Evolutionary conservation across 352 stramenopile genomes (phyloP), one percentile per base, ranked within the genome.

Genomic region (Phytopythium mirpurense): DNA sequence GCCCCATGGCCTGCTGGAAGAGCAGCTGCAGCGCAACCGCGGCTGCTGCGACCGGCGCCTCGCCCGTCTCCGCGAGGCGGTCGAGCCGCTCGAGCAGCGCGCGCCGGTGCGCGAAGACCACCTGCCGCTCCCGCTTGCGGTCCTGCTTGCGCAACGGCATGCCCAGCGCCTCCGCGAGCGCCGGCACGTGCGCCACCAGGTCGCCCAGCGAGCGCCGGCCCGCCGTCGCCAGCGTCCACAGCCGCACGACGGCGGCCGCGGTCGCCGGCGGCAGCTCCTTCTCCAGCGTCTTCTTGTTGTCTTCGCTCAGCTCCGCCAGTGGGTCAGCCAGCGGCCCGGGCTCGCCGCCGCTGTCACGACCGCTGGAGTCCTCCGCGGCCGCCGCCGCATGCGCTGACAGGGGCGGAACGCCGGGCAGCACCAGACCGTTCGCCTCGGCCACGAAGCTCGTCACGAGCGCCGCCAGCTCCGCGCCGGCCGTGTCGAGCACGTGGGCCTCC

Each of bases 141-240:
- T 94, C 83, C 21, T 83, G 56, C 54, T 92, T 94, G 19, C 70
- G 73, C 62, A 90, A 55, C 26, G 83, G 83, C 65, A 94, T 88
- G 54, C 72, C 86, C 60, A 94, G 42, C 14, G 69, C 74, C 9
- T 82, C 66, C 10, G 74, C 70, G 11, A 94, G 47, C 24, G 78
- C 65, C 3, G 68, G 63, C 1, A 94, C 49, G 42, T 92, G 78
- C 8, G 52, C 42, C 53, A 70, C 78, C 18, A 94, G 87, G 58
- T 90, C 83, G 18, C 47, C 53, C 5, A 93, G 46, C 23, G 79
- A 86, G 10, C 67, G 69, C 40, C 72, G 74, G 26, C 74, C 77
- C n/a, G 72, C 80, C 14, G 67, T 75, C 23, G 74, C 67, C 14
- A 91, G 70, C 32, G 73, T 86, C 83, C 83, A 94, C 48, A 92